Base-by-base conservation (phyloP, 2,329 filamentous ascomycete species). In the Talaromyces atroroseus region DNA sequence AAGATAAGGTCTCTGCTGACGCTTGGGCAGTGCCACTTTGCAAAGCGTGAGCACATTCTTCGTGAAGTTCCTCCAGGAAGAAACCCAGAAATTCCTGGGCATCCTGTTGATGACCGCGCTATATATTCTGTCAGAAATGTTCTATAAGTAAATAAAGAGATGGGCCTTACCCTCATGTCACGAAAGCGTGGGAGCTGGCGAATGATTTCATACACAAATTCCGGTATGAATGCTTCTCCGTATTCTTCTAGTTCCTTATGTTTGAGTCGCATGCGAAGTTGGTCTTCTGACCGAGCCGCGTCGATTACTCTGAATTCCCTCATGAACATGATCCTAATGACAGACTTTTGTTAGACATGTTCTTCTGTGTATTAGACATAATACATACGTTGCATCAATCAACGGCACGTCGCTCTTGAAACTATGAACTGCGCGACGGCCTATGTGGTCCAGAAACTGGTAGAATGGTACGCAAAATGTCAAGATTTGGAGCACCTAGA, bases 81-180 rank as follows among this genome's bases (percentile, higher is more conserved):
- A 97, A 95, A 0, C 92, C 92, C 23, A 99, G 78, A 64, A 99
- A 99, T 68, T 99, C 94, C 68, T 99, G 91, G 1, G 94, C 94
- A 75, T 99, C 94, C 77, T 99, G 92, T 71, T 99, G 94, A 65
- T 96, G 92, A 16, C 94, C 94, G 59, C 91, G 88, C 86, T 91
- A 61, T 44, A 58, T 51, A 51, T 36, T 36, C 11, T 49, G 54
- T 59, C n/a, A 59, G 58, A 21, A 20, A 24, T 6, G 24, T 40
- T 23, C 34, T 24, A 6, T n/a, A 36, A 14, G 20, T 3, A 34
- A n/a, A 24, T 2, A 29, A 29, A 11, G 8, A 29, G 14, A 21
- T 3, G 24, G 3, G 45, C 77, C 85, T 72, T 79, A 91, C 88
- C 69, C 89, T 86, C 91, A 99, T 96, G 67, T 88, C 89, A 23